A percentile compares a stretch with the other conserved stretches of the same genome.
Evolutionary conservation across 768 basidiomycete genomes (phyloP).

Genomic region (Tylopilus rubrobrunneus): DNA sequence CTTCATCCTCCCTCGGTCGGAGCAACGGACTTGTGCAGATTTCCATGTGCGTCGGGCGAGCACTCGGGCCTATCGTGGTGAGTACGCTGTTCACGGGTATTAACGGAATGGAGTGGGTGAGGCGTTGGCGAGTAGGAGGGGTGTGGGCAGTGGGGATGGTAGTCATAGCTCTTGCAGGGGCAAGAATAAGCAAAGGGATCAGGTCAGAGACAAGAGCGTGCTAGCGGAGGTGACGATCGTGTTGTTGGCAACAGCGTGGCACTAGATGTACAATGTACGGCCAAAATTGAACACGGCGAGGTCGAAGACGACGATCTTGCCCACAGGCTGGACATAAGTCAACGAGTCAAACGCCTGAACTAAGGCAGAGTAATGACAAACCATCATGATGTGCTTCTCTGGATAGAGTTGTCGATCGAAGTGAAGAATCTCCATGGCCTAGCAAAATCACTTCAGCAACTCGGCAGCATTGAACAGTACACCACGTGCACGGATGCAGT

Average conservation of each 20-base stretch:
- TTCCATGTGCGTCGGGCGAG: slow-evolving; percentile 51
- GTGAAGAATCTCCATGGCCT: too few relatives aligned
- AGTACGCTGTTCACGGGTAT: slow-evolving; percentile 28
- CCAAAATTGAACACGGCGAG: too few relatives aligned
- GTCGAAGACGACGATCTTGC: too few relatives aligned
- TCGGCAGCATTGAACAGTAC: too few relatives aligned
- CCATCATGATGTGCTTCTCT: too few relatives aligned
- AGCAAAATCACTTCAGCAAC: too few relatives aligned
- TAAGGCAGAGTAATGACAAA: too few relatives aligned
- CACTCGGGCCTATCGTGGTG: slow-evolving; percentile 51
- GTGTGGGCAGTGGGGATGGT: slow-evolving; percentile 18
- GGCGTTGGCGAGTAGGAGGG: slow-evolving; percentile 5
- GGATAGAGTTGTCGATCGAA: too few relatives aligned
- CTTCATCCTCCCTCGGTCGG: neutral
- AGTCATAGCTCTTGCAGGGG: slow-evolving; percentile 2
- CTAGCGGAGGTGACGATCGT: too few relatives aligned
- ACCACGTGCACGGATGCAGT: too few relatives aligned
- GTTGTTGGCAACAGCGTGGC: neutral
- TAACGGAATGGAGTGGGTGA: slow-evolving; percentile 13
- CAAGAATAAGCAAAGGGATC: slow-evolving; percentile 8
- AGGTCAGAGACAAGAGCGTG: neutral
- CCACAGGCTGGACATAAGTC: too few relatives aligned
- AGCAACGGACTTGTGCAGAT: slow-evolving; percentile 56
- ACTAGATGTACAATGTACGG: neutral
- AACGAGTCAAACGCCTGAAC: too few relatives aligned